These are phyloP conservation scores for Vinca major DNA, from an alignment of 305 asterid genomes.

Conservation along the genomic window DNA sequence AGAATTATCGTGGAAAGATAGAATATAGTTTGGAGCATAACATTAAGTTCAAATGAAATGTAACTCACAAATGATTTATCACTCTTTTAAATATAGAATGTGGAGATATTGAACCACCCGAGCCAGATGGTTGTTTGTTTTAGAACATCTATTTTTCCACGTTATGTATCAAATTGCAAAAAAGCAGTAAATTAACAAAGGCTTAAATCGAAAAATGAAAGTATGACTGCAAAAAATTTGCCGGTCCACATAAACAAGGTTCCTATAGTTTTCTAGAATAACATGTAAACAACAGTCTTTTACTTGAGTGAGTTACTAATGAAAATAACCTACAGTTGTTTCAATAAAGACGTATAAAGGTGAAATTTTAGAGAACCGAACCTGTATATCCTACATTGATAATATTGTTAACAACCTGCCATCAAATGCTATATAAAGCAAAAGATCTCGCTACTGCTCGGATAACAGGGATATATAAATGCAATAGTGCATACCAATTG, in stretches of 20 bases:
- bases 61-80: neutral
- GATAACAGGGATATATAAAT: neutral
- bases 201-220: neutral
- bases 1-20: neutral
- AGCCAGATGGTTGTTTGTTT: neutral
- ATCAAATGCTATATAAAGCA: neutral
- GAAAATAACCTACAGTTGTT: neutral
- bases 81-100: neutral
- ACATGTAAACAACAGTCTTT: neutral
- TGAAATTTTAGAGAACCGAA: neutral
- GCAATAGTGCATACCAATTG: constrained; percentile 35
- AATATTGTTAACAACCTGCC: neutral
- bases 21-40: neutral
- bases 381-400: neutral
- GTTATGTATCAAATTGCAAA: neutral
- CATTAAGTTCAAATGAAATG: neutral
- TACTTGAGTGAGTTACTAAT: neutral
- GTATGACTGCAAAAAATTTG: neutral
- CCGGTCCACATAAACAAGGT: neutral
- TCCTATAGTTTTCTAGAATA: neutral
- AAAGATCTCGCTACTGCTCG: neutral
- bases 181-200: neutral
- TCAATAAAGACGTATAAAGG: neutral
- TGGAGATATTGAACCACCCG: neutral
- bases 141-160: neutral